These are phyloP conservation scores for Cryptococcus neoformans DNA, from an alignment of 1,284 basidiomycete genomes.

Conservation along the genomic window DNA sequence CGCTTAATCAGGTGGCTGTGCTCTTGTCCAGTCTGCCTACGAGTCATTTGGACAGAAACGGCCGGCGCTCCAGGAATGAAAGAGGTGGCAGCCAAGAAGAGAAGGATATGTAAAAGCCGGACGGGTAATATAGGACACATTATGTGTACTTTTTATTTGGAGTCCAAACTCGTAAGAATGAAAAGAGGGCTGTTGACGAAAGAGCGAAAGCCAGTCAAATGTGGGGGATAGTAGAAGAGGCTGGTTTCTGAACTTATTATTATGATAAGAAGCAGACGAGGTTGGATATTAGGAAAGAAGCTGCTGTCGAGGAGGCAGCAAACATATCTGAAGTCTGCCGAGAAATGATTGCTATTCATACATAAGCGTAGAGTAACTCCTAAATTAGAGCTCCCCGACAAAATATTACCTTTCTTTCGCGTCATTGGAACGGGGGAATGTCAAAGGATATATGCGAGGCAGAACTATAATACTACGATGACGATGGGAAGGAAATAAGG, in stretches of 20 bases:
- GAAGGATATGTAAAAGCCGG: background rate
- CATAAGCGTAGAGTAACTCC: background rate
- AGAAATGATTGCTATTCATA: background rate
- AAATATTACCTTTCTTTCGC: background rate
- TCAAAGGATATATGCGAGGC: background rate
- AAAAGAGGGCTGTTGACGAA: background rate
- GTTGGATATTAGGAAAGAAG: background rate
- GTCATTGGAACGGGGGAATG: background rate
- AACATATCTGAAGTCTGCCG: no score
- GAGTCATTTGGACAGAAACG: conserved; percentile 1
- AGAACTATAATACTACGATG: background rate
- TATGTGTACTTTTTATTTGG: background rate
- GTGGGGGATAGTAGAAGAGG: background rate
- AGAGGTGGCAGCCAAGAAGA: background rate
- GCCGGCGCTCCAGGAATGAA: background rate
- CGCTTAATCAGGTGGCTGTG: conserved; percentile 2
- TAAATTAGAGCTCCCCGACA: background rate
- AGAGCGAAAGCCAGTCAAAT: background rate
- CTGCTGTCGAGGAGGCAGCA: background rate
- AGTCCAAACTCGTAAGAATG: background rate
- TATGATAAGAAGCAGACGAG: background rate
- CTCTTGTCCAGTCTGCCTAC: background rate
- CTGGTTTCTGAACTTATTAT: background rate
- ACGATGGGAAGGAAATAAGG: background rate
- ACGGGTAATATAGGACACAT: background rate